These are phyloP conservation scores for Aspergillus novofumigatus DNA, from an alignment of 2,329 filamentous ascomycete genomes.

Conservation along the genomic window DNA sequence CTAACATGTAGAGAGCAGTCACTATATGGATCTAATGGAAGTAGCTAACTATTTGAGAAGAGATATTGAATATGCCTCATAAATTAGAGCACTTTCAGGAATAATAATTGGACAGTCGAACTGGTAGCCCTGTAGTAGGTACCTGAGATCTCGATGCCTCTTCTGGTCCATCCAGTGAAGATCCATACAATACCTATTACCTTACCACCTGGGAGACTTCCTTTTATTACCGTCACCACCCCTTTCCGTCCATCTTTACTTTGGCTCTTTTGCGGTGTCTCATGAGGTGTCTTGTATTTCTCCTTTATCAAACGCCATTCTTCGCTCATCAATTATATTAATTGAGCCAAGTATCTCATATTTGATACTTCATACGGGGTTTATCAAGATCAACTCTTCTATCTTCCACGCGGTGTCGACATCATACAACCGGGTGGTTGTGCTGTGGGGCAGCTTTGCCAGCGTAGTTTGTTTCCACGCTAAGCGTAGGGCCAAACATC, in stretches of 20 bases:
- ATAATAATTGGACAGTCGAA: background rate
- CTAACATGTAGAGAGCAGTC: background rate
- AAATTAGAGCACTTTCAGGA: background rate
- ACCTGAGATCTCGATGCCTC: background rate
- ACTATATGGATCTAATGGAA: background rate
- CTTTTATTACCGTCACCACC: background rate
- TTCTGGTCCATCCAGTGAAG: too few species aligned
- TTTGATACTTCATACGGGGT: background rate
- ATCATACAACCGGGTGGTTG: slow-evolving; percentile 14
- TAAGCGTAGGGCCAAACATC: slow-evolving; percentile 42
- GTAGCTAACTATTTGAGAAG: background rate
- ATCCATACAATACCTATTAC: background rate
- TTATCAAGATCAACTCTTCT: background rate
- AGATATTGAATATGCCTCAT: background rate
- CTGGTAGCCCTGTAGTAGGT: background rate
- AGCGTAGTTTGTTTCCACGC: slow-evolving; percentile 34
- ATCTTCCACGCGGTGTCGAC: slow-evolving; percentile 18
- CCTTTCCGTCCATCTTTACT: background rate
- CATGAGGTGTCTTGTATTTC: background rate
- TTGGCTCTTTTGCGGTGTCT: background rate
- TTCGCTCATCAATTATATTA: background rate
- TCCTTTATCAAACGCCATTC: background rate
- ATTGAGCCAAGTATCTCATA: background rate
- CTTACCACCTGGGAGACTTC: background rate
- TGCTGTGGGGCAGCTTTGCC: slow-evolving; percentile 36